A percentile compares a stretch with the other conserved stretches of the same genome.
Conservation (phyloP, 108 stramenopile genomes). For the Nitzschia palea region DNA sequence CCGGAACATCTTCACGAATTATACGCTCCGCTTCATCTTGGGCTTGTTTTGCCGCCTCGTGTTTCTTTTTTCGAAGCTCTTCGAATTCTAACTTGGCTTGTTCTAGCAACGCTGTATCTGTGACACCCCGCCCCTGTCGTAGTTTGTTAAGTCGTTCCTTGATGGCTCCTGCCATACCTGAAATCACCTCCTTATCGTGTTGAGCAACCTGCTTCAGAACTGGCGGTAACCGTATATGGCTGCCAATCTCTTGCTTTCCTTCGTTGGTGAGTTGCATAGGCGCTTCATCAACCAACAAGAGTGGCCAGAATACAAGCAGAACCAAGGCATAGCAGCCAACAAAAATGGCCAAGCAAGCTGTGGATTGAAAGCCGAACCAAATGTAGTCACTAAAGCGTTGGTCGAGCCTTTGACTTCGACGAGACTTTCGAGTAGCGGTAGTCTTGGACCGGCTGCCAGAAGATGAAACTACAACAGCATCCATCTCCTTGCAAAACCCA, state of each 20-base stretch:
- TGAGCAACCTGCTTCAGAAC: slow-evolving; percentile 18
- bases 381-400: slow-evolving; percentile 47
- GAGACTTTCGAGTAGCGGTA: not conserved
- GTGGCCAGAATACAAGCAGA: slow-evolving; percentile 37
- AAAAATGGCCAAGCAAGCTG: slow-evolving; percentile 42
- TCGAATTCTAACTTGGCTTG: slow-evolving; percentile 42
- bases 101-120: slow-evolving; percentile 42
- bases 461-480: not conserved
- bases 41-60: not conserved
- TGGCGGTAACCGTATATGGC: slow-evolving; percentile 29
- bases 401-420: slow-evolving; percentile 2
- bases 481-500: not conserved
- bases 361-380: slow-evolving; percentile 40
- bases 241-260: slow-evolving; percentile 10
- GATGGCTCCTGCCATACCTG: slow-evolving; percentile 27
- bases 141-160: slow-evolving; percentile 25
- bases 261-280: slow-evolving; percentile 3
- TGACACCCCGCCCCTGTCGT: slow-evolving; percentile 36
- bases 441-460: not conserved
- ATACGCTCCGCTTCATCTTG: not conserved
- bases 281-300: slow-evolving; percentile 26
- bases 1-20: not conserved
- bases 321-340: slow-evolving; percentile 39
- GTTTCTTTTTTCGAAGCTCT: slow-evolving; percentile 12
- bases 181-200: slow-evolving; percentile 24